Base-by-base conservation (phyloP, 2,329 filamentous ascomycete genomes). In the Ceratocystis colombiana region DNA sequence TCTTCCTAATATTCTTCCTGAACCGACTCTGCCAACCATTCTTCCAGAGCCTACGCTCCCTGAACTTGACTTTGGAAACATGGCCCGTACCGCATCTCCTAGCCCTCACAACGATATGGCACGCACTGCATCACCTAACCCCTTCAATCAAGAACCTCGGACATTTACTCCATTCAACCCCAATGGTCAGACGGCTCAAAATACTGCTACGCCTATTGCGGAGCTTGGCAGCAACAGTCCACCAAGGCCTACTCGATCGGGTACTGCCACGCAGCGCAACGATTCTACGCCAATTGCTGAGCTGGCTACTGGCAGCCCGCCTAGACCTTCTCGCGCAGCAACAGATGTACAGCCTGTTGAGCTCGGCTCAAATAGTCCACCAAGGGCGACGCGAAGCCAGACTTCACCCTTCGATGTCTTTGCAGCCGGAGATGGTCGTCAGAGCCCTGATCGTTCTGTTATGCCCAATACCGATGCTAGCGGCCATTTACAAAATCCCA, bases 371-470 rank as follows among this genome's bases (percentile, higher is more conserved):
- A 28, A 28, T 17, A 57, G 53, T 17, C 53, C 53, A 7, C 53
- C 53, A 5, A 28, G 53, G 66, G 71, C 7, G 62, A 69, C 1
- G 53, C 69, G 10, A 69, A 70, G 46, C 59, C 64, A 68, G 62
- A 65, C 66, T 2, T 62, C 63, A 6, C 53, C 63, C 28, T 70
- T 70, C 7, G 75, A 74, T 61, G 70, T 73, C 28, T 70, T 73
- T 2, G 75, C 73, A 48, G 72, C 73, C 61, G 71, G 72, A 3
- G 72, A 74, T 20, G 73, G 72, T 2, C 73, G 74, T 10, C 71
- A 72, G 20, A 75, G 73, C 65, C 73, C 75, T 3, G 73, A 74
- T 4, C 73, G 76, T 7, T 75, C 65, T 3, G 61, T 61, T 17
- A 33, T 22, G 20, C 61, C 65, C 17, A 57, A 46, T 44, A 41